These are phyloP conservation scores for Helichrysum umbraculigerum DNA, from an alignment of 129 eudicot species.

Conservation along the genomic window DNA sequence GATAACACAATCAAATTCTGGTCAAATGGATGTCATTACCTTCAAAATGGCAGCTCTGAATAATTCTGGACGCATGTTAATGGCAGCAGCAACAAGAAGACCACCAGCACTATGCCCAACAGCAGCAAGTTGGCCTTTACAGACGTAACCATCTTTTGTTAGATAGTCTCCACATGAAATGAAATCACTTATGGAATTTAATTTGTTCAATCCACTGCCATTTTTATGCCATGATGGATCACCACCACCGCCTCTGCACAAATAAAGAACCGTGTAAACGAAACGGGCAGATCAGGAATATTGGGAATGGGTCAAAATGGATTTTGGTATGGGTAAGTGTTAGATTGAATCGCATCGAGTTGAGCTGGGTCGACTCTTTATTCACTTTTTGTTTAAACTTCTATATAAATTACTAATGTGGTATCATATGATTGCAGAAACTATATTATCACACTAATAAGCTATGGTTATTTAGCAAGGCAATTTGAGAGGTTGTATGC, in stretches of 20 bases:
- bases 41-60: constrained; percentile 79
- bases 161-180: constrained; percentile 76
- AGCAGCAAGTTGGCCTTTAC: constrained; percentile 57
- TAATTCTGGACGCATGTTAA: constrained; percentile 65
- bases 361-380: too few species aligned
- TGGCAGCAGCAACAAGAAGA: constrained; percentile 73
- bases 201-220: constrained; percentile 67
- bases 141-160: constrained; percentile 63
- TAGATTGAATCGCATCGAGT: too few species aligned
- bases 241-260: constrained; percentile 81
- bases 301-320: background rate
- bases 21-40: constrained; percentile 35
- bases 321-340: too few species aligned
- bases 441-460: too few species aligned
- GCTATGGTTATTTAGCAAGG: too few species aligned
- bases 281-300: background rate
- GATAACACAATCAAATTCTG: background rate
- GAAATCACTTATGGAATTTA: constrained; percentile 78
- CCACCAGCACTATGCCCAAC: constrained; percentile 80
- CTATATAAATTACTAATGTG: background rate
- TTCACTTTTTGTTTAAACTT: too few species aligned
- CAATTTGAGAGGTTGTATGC: background rate
- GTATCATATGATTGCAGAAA: background rate
- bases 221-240: constrained; percentile 78
- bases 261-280: constrained; percentile 6